These are phyloP conservation scores for Tylopilus felleus DNA, from an alignment of 768 basidiomycete genomes.

Conservation along the genomic window DNA sequence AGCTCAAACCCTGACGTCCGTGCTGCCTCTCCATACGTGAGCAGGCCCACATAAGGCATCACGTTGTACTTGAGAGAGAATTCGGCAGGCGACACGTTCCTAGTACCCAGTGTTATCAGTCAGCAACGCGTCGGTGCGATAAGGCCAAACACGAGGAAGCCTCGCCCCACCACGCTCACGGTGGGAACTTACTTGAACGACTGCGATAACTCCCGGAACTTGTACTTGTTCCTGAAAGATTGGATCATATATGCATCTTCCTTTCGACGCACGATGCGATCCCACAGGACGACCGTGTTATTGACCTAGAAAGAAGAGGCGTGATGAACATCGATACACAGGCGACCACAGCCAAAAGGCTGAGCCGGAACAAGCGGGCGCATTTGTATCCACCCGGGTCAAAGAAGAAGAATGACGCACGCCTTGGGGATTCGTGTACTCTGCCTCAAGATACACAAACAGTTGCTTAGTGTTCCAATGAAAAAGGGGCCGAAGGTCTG, in stretches of 20 bases:
- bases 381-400: constrained; percentile 2
- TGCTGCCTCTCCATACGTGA: constrained; percentile 74
- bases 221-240: constrained; percentile 72
- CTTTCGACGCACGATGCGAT: constrained; percentile 81
- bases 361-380: constrained; percentile 4
- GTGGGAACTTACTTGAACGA: constrained; percentile 66
- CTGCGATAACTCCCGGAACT: constrained; percentile 68
- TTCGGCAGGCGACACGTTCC: constrained; percentile 59
- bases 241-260: constrained; percentile 61
- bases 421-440: constrained; percentile 70
- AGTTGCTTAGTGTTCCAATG: constrained; percentile 98
- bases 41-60: constrained; percentile 84
- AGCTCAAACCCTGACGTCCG: constrained; percentile 39
- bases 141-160: constrained; percentile 3
- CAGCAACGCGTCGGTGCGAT: constrained; percentile 6
- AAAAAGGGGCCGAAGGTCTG: constrained; percentile 82
- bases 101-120: constrained; percentile 33
- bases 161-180: not conserved
- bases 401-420: constrained; percentile 47
- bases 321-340: constrained; percentile 8
- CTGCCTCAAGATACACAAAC: constrained; percentile 82
- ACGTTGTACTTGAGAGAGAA: constrained; percentile 84
- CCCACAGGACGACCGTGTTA: constrained; percentile 88
- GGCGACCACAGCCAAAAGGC: constrained; percentile 23
- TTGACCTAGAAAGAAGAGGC: constrained; percentile 42